Evolutionary conservation across 768 basidiomycete genomes (phyloP), one percentile per base, ranked within the genome.

Genomic region (Myochromella boudieri): DNA sequence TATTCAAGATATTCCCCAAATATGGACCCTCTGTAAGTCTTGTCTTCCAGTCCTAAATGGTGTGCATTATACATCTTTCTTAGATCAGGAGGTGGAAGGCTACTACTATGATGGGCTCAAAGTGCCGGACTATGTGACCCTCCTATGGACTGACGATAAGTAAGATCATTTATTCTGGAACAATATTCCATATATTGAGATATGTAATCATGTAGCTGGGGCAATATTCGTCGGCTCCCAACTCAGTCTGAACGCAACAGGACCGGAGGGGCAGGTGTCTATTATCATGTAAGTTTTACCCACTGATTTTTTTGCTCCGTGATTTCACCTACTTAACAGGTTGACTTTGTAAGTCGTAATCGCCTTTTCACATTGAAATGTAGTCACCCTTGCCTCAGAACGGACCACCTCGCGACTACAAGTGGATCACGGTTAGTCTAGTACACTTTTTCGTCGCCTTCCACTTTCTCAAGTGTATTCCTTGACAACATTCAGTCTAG

Each of bases 131-230:
- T 82, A 84, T 55, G 68, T 85, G 17, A 80, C 76, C 7, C 65
- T 85, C 3, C 68, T 85, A 22, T 85, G 84, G 84, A 68, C 84
- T 1, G 86, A 89, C 52, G 86, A 87, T 58, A 87, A 87, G 81
- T 82, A 39, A 56, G 41, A 4, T 22, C 25, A 10, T 45, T 22
- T 17, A 12, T 46, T 33, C 15, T 2, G 12, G n/a, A 17, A 10
- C 3, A 11, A 28, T 20, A 1, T 6, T 6, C 5, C 22, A n/a
- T 6, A 20, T 6, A 22, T 15, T 45, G 15, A 33, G 20, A 7
- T 7, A 18, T n/a, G n/a, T 17, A 34, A 6, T 34, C 21, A 7
- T 33, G 4, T 42, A 82, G 81, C 62, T 87, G 77, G 75, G 85
- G 85, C 2, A 87, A 87, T 57, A 71, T 87, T 44, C 79, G 83